Conservation (phyloP, 805 yeast genomes). For the Maudiozyma serrabonitensis region DNA sequence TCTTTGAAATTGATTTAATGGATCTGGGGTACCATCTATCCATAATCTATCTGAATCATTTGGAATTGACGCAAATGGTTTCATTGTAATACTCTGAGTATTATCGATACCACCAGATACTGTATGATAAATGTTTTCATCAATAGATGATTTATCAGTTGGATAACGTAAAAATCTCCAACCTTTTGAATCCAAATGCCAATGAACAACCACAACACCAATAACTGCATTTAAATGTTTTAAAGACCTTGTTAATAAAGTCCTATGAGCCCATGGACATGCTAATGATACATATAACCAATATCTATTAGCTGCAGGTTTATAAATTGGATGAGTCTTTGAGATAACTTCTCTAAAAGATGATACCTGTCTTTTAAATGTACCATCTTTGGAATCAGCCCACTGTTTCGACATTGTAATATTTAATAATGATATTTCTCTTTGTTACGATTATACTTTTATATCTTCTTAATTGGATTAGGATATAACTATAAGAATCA, state of each 20-base stretch:
- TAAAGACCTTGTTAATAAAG: constrained; percentile 59
- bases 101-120: constrained; percentile 15
- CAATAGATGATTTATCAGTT: constrained; percentile 3
- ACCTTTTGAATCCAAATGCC: constrained; percentile 81
- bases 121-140: constrained; percentile 5
- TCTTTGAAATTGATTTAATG: constrained; percentile 47
- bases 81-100: constrained; percentile 5
- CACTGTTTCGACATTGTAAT: constrained; percentile 20
- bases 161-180: constrained; percentile 55
- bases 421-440: too few relatives aligned
- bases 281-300: constrained; percentile 81
- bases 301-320: constrained; percentile 73
- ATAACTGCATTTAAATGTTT: constrained; percentile 61
- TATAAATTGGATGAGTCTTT: constrained; percentile 42
- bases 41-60: constrained; percentile 17
- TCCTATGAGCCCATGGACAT: constrained; percentile 94
- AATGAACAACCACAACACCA: constrained; percentile 73
- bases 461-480: too few relatives aligned
- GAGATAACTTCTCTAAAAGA: constrained; percentile 58
- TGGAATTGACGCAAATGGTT: constrained; percentile 9
- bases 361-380: constrained; percentile 44
- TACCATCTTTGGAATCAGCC: constrained; percentile 37
- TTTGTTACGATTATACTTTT: too few relatives aligned
- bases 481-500: too few relatives aligned
- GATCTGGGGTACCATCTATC: constrained; percentile 43